phyloP scores from a whole-genome alignment of 345 rosid species.

The Aquilaria malaccensis region DNA sequence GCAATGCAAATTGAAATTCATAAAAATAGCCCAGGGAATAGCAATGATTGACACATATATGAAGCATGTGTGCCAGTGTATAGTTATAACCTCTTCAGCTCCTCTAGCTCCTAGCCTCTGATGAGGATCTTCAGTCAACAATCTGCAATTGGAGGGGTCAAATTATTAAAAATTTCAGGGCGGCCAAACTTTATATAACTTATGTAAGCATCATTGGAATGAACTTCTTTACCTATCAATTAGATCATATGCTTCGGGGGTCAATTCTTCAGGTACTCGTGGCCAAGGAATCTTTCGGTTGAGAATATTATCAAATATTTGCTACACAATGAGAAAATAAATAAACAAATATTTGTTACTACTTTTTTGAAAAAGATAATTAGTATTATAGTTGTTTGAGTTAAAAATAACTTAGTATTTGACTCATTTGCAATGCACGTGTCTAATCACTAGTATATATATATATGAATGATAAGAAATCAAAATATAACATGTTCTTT shows the following conservation, averaged over 20 bases:
- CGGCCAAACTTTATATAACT: not conserved
- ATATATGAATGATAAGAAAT: too few species aligned
- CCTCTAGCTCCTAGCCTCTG: slow-evolving; percentile 97
- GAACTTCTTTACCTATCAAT: slow-evolving; percentile 57
- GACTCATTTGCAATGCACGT: too few species aligned
- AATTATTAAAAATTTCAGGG: not conserved
- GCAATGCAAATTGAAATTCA: slow-evolving; percentile 15
- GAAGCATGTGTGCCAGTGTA: not conserved
- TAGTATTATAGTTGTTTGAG: too few species aligned
- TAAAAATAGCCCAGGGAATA: too few species aligned
- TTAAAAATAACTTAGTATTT: too few species aligned
- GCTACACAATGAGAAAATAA: slow-evolving; percentile 39
- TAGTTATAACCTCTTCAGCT: slow-evolving; percentile 69
- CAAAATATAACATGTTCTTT: too few species aligned
- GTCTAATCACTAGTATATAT: too few species aligned
- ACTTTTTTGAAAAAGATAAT: too few species aligned
- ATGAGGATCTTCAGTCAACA: slow-evolving; percentile 95
- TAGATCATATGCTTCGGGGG: slow-evolving; percentile 78
- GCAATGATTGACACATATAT: too few species aligned
- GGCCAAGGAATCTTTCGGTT: slow-evolving; percentile 99
- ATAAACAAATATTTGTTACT: not conserved
- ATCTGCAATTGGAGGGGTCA: slow-evolving; percentile 33
- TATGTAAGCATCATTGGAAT: not conserved
- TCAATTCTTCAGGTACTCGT: slow-evolving; percentile 71
- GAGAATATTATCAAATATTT: slow-evolving; percentile 95